Conservation (phyloP, 2,329 filamentous ascomycete species). For the Didymella segeticola region DNA sequence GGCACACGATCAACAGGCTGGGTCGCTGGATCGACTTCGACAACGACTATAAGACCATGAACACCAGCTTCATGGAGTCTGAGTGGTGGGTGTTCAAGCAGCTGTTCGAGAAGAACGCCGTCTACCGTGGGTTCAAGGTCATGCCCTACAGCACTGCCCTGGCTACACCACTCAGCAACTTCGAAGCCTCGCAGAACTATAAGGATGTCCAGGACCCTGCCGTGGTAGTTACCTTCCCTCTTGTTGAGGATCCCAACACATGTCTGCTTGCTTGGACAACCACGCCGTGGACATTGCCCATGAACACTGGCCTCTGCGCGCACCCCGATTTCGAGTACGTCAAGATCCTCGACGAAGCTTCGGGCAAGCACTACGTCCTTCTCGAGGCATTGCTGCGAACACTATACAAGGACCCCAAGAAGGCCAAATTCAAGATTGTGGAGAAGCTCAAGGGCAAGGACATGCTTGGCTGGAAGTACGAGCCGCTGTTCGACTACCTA, state of each 20-base stretch:
- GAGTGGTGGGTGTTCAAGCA: slow-evolving; percentile 98
- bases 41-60: slow-evolving; percentile 98
- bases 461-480: slow-evolving; percentile 87
- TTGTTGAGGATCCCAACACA: slow-evolving; percentile 77
- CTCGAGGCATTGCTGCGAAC: slow-evolving; percentile 81
- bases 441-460: slow-evolving; percentile 81
- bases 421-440: slow-evolving; percentile 87
- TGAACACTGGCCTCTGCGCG: slow-evolving; percentile 77
- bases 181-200: slow-evolving; percentile 94
- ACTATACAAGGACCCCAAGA: slow-evolving; percentile 93
- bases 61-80: slow-evolving; percentile 93
- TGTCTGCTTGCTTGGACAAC: slow-evolving; percentile 87
- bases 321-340: slow-evolving; percentile 86
- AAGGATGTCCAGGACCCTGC: slow-evolving; percentile 92
- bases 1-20: slow-evolving; percentile 82
- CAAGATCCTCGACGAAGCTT: slow-evolving; percentile 83
- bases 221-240: slow-evolving; percentile 85
- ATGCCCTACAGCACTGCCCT: slow-evolving; percentile 95
- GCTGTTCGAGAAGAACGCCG: slow-evolving; percentile 84
- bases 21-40: slow-evolving; percentile 98
- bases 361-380: slow-evolving; percentile 83
- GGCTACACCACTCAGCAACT: slow-evolving; percentile 89
- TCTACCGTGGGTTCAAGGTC: slow-evolving; percentile 89
- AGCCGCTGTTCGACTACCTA: slow-evolving; percentile 89
- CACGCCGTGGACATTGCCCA: slow-evolving; percentile 85